Percentiles rank a stretch among this genome's conserved stretches.
These are phyloP conservation scores for Cajanus cajan DNA, from an alignment of 306 rosid species.

Conservation along the genomic window DNA sequence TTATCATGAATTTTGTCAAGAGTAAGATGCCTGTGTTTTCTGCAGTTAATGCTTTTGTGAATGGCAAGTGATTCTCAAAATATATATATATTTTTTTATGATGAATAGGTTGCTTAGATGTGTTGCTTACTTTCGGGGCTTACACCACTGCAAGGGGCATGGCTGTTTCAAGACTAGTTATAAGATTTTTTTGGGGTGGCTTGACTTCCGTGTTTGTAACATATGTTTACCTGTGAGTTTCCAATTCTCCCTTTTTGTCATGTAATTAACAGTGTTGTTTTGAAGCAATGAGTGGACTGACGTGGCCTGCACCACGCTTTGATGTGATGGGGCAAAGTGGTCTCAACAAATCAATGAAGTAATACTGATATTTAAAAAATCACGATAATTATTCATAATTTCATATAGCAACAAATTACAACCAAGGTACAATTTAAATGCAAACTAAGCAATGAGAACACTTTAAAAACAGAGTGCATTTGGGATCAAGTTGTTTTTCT, in stretches of 20 bases:
- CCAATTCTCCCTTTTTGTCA: not conserved
- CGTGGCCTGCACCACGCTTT: not conserved
- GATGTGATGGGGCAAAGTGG: not conserved
- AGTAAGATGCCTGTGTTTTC: constrained; percentile 48
- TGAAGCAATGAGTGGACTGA: not conserved
- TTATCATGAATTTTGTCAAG: constrained; percentile 81
- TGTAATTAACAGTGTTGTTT: constrained; percentile 4
- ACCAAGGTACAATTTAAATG: not conserved
- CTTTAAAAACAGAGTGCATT: not conserved
- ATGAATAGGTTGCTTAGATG: constrained; percentile 71
- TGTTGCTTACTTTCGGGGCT: constrained; percentile 93
- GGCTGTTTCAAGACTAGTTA: constrained; percentile 94
- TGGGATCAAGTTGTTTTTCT: not conserved
- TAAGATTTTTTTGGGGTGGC: constrained; percentile 92
- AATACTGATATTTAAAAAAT: constrained; percentile 2
- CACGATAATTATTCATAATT: not conserved
- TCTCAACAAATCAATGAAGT: not conserved
- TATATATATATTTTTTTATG: constrained; percentile 26
- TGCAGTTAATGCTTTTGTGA: constrained; percentile 16
- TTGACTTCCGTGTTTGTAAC: constrained; percentile 69
- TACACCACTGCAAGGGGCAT: constrained; percentile 91
- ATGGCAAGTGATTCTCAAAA: constrained; percentile 12
- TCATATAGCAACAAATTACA: not conserved
- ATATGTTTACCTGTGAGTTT: constrained; percentile 78
- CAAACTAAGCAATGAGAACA: not conserved